Evolutionary conservation across 2,329 filamentous ascomycete genomes (phyloP), one percentile per base, ranked within the genome.

Genomic region (Sclerotinia borealis): DNA sequence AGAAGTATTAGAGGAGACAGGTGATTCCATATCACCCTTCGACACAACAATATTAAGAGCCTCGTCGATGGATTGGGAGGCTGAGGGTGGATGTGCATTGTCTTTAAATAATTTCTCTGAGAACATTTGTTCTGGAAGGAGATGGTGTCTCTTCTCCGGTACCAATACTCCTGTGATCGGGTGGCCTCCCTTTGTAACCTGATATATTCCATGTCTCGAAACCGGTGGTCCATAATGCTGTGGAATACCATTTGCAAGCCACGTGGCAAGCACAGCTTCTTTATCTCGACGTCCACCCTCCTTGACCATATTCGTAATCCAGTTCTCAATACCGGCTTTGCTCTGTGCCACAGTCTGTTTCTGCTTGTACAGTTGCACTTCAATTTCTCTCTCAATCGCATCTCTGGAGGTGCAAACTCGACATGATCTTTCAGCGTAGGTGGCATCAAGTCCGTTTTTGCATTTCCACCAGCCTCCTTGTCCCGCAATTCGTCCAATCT

Each of bases 401-500:
- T 62, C 52, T 15, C 51, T 34, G 2, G 45, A 49, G 19, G 50
- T 49, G 31, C 67, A 69, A 11, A 66, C 62, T 9, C 45, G 27
- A 36, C 69, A 72, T 8, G 29, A 64, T 43, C 13, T 50, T 59
- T 73, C 71, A 5, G 60, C 67, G 5, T 39, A 39, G 11, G 66
- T 64, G 7, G 68, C 69, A n/a, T 64, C 34, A 3, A 34, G 34
- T 17, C 62, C 67, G 15, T 9, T 63, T 36, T 70, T 56, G 36
- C 72, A 74, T 45, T 67, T 71, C 71, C 71, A 72, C 70, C 70
- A 74, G 25, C 72, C 70, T 4, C 67, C 68, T 8, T 37, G 51
- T 27, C 59, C 49, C n/a, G 17, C 25, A 19, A 13, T 1, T 9
- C 67, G 63, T 27, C 69, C 67, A 13, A 65, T 31, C 6, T 61